A percentile compares a stretch with the other conserved stretches of the same genome.
phyloP scores from a whole-genome alignment of 1,284 basidiomycete genomes.

The Trichosporon inkin region DNA sequence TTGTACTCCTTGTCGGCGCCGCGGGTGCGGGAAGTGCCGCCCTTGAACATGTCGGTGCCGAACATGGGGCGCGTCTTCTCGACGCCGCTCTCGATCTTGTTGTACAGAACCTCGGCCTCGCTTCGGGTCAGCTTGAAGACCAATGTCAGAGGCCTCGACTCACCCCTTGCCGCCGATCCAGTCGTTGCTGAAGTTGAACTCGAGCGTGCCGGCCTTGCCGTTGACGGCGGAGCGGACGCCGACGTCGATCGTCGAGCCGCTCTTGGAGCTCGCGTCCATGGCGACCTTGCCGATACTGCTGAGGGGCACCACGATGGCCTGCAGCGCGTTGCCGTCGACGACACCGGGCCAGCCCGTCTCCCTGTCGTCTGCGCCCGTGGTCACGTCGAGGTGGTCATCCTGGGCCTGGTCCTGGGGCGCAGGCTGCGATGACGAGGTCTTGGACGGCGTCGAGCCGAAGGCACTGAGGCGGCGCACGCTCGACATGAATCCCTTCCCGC shows the following conservation, averaged over 20 bases:
- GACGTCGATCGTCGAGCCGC: constrained; percentile 4
- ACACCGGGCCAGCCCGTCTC: constrained; percentile 42
- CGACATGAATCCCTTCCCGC: background rate
- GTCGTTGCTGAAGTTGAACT: constrained; percentile 46
- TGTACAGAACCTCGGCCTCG: constrained; percentile 13
- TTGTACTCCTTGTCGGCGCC: constrained; percentile 18
- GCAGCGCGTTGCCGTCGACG: constrained; percentile 34
- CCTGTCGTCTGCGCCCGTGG: constrained; percentile 7
- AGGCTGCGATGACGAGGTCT: too few species aligned
- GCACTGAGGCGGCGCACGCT: background rate
- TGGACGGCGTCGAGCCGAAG: too few species aligned
- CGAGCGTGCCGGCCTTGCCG: constrained; percentile 36
- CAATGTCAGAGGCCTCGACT: too few species aligned
- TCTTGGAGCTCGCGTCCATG: constrained; percentile 7
- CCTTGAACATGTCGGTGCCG: constrained; percentile 31
- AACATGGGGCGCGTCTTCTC: constrained; percentile 17
- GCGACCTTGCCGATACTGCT: constrained; percentile 22
- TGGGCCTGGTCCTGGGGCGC: background rate
- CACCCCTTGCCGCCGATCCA: constrained; percentile 48
- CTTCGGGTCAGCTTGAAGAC: constrained; percentile 5
- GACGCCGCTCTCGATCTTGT: constrained; percentile 11
- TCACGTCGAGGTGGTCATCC: background rate
- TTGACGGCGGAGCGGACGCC: constrained; percentile 12
- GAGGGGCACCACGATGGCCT: constrained; percentile 33
- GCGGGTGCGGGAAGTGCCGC: constrained; percentile 33